These are phyloP conservation scores for Fraxinus americana DNA, from an alignment of 257 asterid genomes.

Conservation along the genomic window DNA sequence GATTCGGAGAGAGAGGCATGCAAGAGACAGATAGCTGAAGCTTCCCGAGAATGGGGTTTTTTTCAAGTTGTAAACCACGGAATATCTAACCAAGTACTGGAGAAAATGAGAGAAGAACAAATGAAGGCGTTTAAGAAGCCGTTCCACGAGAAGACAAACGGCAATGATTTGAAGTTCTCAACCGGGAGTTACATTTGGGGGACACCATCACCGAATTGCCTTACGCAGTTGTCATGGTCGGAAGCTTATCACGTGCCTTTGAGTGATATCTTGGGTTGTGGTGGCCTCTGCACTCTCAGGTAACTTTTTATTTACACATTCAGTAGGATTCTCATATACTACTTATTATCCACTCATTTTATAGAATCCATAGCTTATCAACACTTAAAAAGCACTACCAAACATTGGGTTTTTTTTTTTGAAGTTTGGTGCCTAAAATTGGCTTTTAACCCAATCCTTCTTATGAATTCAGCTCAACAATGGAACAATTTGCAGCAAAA, in stretches of 20 bases:
- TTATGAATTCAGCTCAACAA: conserved; percentile 50
- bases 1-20: conserved; percentile 48
- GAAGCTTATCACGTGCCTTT: conserved; percentile 83
- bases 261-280: conserved; percentile 41
- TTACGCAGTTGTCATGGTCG: conserved; percentile 75
- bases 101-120: conserved; percentile 61
- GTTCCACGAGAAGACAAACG: conserved; percentile 49
- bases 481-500: conserved; percentile 59
- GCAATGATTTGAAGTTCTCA: conserved; percentile 44
- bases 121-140: conserved; percentile 61
- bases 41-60: conserved; percentile 88
- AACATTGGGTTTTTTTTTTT: too few relatives aligned
- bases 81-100: conserved; percentile 49
- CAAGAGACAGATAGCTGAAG: conserved; percentile 56
- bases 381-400: too few relatives aligned
- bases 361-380: too few relatives aligned
- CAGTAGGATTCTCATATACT: too few relatives aligned
- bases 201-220: conserved; percentile 61
- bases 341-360: too few relatives aligned
- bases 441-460: neutral
- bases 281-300: conserved; percentile 53
- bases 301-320: conserved; percentile 21
- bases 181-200: conserved; percentile 85
- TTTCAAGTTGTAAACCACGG: conserved; percentile 88
- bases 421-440: conserved; percentile 8